Evolutionary conservation across 805 yeast species (phyloP), one percentile per base, ranked within the genome.

Genomic region (Torulaspora maleeae): DNA sequence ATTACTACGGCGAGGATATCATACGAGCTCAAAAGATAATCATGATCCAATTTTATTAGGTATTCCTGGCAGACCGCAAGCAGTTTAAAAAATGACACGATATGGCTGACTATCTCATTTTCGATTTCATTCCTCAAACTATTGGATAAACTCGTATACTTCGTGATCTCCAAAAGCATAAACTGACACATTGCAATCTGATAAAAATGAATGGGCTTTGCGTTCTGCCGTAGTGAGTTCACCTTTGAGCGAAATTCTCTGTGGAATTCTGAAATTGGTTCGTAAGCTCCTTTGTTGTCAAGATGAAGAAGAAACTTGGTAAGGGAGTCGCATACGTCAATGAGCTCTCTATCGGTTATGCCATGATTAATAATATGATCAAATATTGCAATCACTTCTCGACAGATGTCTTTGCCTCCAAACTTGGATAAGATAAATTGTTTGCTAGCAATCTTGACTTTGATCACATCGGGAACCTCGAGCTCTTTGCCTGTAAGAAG

Each of bases 131-230:
- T 17, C 36, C 36, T 50, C 7, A 48, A 27, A 7, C 43, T 20
- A 3, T 34, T 40, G 2, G 66, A 41, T 5, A 52, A 36, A 30
- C 45, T 51, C 1, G 60, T 28, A 43, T 54, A 64, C 15, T 49
- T 45, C 7, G 60, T 38, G n/a, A 60, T 43, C 38, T 62, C 64
- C 15, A 53, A 41, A 27, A 61, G 47, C 50, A 63, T 46, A 5
- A 63, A 29, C 38, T 59, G 66, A 33, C 68, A 63, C 1, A 51
- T 43, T 0, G 65, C 55, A 24, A 64, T 49, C 30, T 59, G 58
- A 36, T 48, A 61, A 45, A 64, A 63, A 42, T 63, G 67, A 15
- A 64, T 58, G 2, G 67, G 58, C 47, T 64, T 64, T 3, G 63
- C 60, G 36, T 51, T 55, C 5, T 49, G 49, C 25, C 55, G 45